Base-by-base conservation (phyloP, 2,329 filamentous ascomycete genomes). In the Coniochaeta hoffmannii region DNA sequence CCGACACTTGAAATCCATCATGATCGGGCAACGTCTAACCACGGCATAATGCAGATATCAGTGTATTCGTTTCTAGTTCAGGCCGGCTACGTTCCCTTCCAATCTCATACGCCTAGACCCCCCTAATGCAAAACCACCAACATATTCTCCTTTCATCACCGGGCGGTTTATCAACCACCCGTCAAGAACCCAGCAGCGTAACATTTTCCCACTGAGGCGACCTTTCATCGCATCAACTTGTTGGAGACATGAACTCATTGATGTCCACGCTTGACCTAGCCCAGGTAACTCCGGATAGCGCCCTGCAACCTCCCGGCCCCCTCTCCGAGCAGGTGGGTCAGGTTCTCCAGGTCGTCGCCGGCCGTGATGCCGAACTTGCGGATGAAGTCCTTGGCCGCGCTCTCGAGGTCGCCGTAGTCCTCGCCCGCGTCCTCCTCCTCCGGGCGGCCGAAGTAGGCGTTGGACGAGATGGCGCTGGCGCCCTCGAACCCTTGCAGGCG, bases 321-420 rank as follows among this genome's bases (percentile, higher is more conserved):
- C 65, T 97, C 91, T 30, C 93, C 94, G 4, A 97, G 75, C 60
- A 90, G 80, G 63, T 86, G 84, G 24, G 86, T 88, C 63, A 97
- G 72, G 71, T 96, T 96, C 71, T 99, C 94, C 55, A 99, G 74
- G 71, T 99, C 94, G 68, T 99, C 94, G 56, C 91, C 92, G 24
- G 94, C 93, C 4, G 93, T 97, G 63, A 97, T 89, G 52, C 94
- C 94, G 68, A 97, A 97, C 68, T 89, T 91, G 66, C 94, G 85
- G 31, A 97, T 86, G 73, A 97, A 96, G 71, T 99, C 94, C 76
- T 94, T 96, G 57, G 94, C 94, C 0, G 91, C 91, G n/a, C 77
- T 81, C 74, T 99, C 94, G 57, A 99, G 76, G 66, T 97, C 92
- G 50, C 92, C 91, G 62, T 96, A 97, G 59, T 92, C 89, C 10